Evolutionary conservation across 1,284 basidiomycete genomes (phyloP), one percentile per base, ranked within the genome.

Genomic region (Phellinidium pouzarii): DNA sequence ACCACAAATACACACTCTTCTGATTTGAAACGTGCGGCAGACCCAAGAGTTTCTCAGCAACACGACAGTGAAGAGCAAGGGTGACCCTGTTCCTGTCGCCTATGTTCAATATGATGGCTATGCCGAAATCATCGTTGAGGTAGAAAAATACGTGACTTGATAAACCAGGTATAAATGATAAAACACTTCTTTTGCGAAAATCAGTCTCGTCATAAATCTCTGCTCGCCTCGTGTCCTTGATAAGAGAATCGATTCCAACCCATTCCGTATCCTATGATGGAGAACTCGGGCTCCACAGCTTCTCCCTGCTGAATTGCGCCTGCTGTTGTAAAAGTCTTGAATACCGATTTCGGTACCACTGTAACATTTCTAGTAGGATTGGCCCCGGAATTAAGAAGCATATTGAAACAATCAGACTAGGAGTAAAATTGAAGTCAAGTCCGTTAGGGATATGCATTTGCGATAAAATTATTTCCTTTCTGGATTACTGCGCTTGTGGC

Each of bases 321-420:
- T 2, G 72, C 71, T 6, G 65, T 61, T 3, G 72, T 73, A 4
- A 70, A 64, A 34, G 65, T 66, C 4, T 71, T 64, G 5, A 76
- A 60, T 1, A 71, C 62, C 1, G 64, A 61, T 11, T 54, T 54
- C 0, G 77, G 71, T 3, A 78, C 60, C 22, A 78, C 59, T 0
- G 68, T 71, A 44, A 63, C 55, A 52, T 74, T 71, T 2, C 70
- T 72, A 6, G 56, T 51, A 0, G 73, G 73, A 53, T 77, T 67
- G 2, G 68, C 60, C 0, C 76, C 76, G 2, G 67, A 60, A 48
- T 73, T 71, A 9, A 78, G 57, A 1, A 76, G 65, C 60, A 69
- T 71, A 2, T 67, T 66, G 0, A 74, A 55, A 76, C 76, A 78
- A 22, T 61, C 66, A 1, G 66, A 62, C 74, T 76, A 51, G 20